A percentile compares a stretch with the other conserved stretches of the same genome.
Evolutionary conservation across 129 eudicot species (phyloP).

Genomic region (Arctium lappa): DNA sequence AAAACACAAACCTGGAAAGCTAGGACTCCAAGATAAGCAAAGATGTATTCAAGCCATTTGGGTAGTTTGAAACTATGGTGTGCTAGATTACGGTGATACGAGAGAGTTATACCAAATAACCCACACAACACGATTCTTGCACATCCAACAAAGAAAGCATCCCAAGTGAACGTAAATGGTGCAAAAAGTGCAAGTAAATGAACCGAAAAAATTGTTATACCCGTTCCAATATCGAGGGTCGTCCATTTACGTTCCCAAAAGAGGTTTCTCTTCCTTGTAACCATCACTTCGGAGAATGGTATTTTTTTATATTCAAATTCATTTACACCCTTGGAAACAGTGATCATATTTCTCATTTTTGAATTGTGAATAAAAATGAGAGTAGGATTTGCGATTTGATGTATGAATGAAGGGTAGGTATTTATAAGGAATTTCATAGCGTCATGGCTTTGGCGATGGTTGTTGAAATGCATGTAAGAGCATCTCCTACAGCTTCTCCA

Average conservation of each 20-base stretch:
- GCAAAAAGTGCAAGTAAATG: not conserved
- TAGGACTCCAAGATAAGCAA: constrained; percentile 24
- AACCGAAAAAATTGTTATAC: not conserved
- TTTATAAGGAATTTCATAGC: no score
- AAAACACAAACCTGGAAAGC: not conserved
- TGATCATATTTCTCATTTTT: not conserved
- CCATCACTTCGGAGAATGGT: not conserved
- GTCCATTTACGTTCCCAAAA: not conserved
- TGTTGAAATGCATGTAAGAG: no score
- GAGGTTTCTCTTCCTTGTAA: not conserved
- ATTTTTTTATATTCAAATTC: not conserved
- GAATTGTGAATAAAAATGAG: not conserved
- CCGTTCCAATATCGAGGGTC: not conserved
- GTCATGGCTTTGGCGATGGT: no score
- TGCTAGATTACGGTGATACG: not conserved
- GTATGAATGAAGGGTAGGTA: no score
- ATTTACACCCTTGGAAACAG: not conserved
- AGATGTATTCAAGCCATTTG: constrained; percentile 18
- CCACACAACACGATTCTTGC: not conserved
- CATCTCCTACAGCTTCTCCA: no score
- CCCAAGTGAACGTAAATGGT: not conserved
- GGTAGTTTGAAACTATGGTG: constrained; percentile 1
- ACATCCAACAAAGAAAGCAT: not conserved
- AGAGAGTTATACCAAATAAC: not conserved
- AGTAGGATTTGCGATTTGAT: no score